These are phyloP conservation scores for Musa itinerans DNA, from an alignment of 176 grass and related monocot genomes.

Conservation along the genomic window DNA sequence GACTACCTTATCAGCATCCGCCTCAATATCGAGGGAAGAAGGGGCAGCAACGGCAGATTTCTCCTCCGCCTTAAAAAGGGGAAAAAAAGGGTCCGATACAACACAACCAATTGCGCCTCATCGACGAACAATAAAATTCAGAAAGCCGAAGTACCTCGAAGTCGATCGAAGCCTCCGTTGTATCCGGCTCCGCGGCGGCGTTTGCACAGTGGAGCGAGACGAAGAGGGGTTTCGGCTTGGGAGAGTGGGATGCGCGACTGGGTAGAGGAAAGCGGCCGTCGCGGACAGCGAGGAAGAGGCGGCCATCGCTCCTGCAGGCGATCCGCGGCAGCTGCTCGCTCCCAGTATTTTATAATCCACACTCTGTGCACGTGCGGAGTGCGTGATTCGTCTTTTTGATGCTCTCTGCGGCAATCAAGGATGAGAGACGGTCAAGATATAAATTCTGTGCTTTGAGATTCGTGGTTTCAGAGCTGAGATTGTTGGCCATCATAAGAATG, in stretches of 20 bases:
- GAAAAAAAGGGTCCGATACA: not conserved
- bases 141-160: slow-evolving; percentile 4
- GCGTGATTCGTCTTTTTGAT: not conserved
- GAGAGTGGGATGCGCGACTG: not conserved
- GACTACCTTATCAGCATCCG: slow-evolving; percentile 11
- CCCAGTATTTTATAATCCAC: not conserved
- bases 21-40: not conserved
- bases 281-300: slow-evolving; percentile 23
- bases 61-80: not conserved
- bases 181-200: slow-evolving; percentile 4
- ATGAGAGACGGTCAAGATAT: too few species aligned
- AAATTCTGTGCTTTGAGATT: too few species aligned
- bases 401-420: too few species aligned
- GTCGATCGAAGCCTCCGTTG: not conserved
- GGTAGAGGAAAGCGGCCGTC: slow-evolving; percentile 10
- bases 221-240: slow-evolving; percentile 12
- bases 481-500: too few species aligned
- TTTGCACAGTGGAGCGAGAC: slow-evolving; percentile 6
- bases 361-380: not conserved
- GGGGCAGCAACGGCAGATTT: not conserved
- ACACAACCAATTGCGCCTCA: not conserved
- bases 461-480: too few species aligned
- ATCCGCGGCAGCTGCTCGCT: not conserved
- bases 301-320: slow-evolving; percentile 7
- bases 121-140: not conserved